Evolutionary conservation across 2,329 filamentous ascomycete genomes (phyloP).

Genomic region (Colletotrichum simmondsii): DNA sequence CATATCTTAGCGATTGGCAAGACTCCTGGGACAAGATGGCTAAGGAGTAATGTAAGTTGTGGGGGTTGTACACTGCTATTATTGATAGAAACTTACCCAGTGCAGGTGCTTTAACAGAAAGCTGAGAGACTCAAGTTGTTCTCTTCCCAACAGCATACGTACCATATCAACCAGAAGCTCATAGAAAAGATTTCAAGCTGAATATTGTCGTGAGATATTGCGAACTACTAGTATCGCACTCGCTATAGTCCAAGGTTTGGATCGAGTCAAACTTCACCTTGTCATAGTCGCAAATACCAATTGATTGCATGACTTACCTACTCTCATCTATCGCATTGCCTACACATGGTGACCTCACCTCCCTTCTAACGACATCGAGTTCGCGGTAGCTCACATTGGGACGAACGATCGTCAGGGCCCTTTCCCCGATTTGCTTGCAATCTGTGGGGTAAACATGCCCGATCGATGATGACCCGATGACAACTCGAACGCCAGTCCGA

Average conservation of each 20-base stretch:
- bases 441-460: background rate
- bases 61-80: background rate
- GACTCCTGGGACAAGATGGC: background rate
- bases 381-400: background rate
- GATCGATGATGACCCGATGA: slow-evolving; percentile 6
- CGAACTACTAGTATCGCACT: too few relatives aligned
- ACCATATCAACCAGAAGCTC: too few relatives aligned
- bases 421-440: background rate
- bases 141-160: too few relatives aligned
- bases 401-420: background rate
- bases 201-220: too few relatives aligned
- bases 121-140: too few relatives aligned
- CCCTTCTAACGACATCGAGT: background rate
- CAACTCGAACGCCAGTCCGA: background rate
- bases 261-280: too few relatives aligned
- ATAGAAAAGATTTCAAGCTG: too few relatives aligned
- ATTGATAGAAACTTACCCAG: background rate
- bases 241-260: too few relatives aligned
- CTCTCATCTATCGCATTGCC: too few relatives aligned
- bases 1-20: background rate
- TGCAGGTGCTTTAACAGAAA: background rate
- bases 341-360: background rate
- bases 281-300: too few relatives aligned
- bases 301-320: too few relatives aligned
- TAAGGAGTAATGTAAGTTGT: background rate